Conservation (phyloP, 306 rosid species). For the Lathyrus tuberosus region DNA sequence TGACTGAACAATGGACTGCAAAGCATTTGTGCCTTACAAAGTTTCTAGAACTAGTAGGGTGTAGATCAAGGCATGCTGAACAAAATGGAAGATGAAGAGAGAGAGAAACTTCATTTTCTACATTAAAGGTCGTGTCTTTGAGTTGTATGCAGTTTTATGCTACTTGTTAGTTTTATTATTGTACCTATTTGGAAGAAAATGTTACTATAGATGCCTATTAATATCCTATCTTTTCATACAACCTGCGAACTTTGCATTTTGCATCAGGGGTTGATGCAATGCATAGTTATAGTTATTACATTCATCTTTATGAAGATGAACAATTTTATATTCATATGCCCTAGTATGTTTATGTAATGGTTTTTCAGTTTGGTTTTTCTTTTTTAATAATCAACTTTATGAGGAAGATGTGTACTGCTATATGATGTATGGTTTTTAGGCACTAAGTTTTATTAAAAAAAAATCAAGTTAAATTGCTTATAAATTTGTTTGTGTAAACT, state of each 20-base stretch:
- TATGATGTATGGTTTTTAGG: too few species aligned
- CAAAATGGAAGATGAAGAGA: conserved; percentile 60
- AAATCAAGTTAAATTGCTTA: not conserved
- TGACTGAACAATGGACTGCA: conserved; percentile 91
- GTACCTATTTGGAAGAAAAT: conserved; percentile 6
- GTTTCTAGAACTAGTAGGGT: conserved; percentile 82
- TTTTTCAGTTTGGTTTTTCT: too few species aligned
- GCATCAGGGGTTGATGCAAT: conserved; percentile 1
- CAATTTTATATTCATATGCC: too few species aligned
- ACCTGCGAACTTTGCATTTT: conserved; percentile 13
- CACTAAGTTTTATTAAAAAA: too few species aligned
- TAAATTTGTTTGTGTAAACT: not conserved
- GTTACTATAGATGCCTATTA: conserved; percentile 20
- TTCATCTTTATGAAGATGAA: not conserved
- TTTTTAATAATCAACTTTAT: too few species aligned
- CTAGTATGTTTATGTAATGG: too few species aligned
- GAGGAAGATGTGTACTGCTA: too few species aligned
- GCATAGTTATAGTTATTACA: conserved; percentile 7
- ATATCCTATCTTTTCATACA: conserved; percentile 24
- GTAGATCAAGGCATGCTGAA: conserved; percentile 67
- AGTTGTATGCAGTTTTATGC: not conserved
- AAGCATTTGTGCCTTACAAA: conserved; percentile 70
- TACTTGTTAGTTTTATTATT: conserved; percentile 15
- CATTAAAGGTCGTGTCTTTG: not conserved
- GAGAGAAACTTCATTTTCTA: conserved; percentile 1